Evolutionary conservation across 1,284 basidiomycete species (phyloP).

Genomic region (Bjerkandera adusta): DNA sequence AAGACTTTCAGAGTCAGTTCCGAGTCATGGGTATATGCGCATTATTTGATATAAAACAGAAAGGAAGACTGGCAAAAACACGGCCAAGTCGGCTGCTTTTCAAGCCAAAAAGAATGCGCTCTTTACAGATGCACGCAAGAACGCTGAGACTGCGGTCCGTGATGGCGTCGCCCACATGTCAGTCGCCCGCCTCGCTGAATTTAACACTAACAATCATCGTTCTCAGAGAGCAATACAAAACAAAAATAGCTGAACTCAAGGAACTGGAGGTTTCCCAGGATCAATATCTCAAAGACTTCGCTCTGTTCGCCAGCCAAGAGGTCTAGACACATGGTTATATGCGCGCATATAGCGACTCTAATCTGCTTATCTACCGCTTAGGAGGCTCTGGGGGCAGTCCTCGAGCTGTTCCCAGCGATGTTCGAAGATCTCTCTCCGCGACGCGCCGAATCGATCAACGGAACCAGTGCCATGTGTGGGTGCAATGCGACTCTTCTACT

Average conservation of each 20-base stretch:
- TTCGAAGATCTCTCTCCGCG: slow-evolving; percentile 36
- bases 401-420: slow-evolving; percentile 30
- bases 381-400: slow-evolving; percentile 32
- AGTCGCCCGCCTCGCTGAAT: slow-evolving; percentile 9
- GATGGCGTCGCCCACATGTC: slow-evolving; percentile 29
- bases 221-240: slow-evolving; percentile 27
- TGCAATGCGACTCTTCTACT: slow-evolving; percentile 3
- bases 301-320: slow-evolving; percentile 25
- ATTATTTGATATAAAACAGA: slow-evolving; percentile 20
- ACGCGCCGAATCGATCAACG: slow-evolving; percentile 33
- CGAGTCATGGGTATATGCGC: background rate
- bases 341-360: background rate
- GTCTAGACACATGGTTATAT: slow-evolving; percentile 17
- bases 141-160: slow-evolving; percentile 24
- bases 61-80: slow-evolving; percentile 29
- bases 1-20: slow-evolving; percentile 31
- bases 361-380: slow-evolving; percentile 15
- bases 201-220: background rate
- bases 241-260: slow-evolving; percentile 24
- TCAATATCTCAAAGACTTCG: slow-evolving; percentile 22
- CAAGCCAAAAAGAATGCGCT: slow-evolving; percentile 30
- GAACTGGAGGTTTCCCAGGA: slow-evolving; percentile 26
- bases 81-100: slow-evolving; percentile 27
- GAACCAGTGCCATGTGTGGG: slow-evolving; percentile 37
- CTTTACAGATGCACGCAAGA: slow-evolving; percentile 26